A percentile compares a stretch with the other conserved stretches of the same genome.
These are phyloP conservation scores for Plantago major DNA, from an alignment of 257 asterid species.

Conservation along the genomic window DNA sequence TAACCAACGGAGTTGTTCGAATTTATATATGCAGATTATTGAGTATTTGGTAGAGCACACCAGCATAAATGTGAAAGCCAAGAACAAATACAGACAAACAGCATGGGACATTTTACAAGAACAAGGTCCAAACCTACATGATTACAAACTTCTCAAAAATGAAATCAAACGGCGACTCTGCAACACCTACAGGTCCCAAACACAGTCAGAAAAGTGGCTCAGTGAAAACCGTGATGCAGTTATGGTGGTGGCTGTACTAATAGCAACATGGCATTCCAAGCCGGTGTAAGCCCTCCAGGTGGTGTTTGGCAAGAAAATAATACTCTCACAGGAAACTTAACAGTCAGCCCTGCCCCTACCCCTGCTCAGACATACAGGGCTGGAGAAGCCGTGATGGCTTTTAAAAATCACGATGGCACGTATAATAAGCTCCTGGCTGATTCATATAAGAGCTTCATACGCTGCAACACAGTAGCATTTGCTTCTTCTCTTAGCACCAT, in stretches of 20 bases:
- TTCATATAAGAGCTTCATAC: slow-evolving; percentile 17
- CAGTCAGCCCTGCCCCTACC: neutral
- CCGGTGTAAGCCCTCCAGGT: slow-evolving; percentile 14
- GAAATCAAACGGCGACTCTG: neutral
- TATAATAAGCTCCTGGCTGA: neutral
- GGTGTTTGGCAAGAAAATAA: slow-evolving; percentile 15
- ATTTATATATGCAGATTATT: slow-evolving; percentile 33
- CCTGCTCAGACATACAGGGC: slow-evolving; percentile 14
- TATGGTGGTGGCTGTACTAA: slow-evolving; percentile 19
- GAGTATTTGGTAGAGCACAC: slow-evolving; percentile 19
- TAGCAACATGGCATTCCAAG: slow-evolving; percentile 22
- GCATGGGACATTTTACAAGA: slow-evolving; percentile 19
- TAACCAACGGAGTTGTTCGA: too few species aligned
- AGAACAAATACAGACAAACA: slow-evolving; percentile 28
- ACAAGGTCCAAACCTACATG: neutral
- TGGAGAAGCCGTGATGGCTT: slow-evolving; percentile 33
- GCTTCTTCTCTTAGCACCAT: slow-evolving; percentile 36
- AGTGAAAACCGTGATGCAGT: slow-evolving; percentile 20
- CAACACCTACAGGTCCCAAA: neutral
- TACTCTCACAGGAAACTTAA: neutral
- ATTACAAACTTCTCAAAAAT: neutral
- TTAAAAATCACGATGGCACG: neutral
- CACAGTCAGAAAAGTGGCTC: slow-evolving; percentile 27
- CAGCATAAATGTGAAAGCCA: slow-evolving; percentile 23
- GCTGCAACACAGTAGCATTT: slow-evolving; percentile 30